Evolutionary conservation across 31 red algal genomes (phyloP).

Genomic region (Porphyra umbilicalis): DNA sequence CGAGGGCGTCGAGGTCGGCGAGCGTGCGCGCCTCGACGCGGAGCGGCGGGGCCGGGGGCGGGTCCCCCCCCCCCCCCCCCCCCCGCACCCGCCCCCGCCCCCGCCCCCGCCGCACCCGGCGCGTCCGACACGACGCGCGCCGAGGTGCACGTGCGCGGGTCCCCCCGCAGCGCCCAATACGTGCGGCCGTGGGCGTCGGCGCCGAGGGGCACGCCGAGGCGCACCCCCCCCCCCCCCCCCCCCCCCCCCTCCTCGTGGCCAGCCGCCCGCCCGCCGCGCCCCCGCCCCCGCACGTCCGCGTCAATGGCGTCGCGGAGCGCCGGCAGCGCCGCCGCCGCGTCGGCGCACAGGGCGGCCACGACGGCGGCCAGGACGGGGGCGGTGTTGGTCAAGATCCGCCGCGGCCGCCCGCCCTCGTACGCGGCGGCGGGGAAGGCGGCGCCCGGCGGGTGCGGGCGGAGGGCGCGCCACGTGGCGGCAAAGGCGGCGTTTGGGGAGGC

Average conservation of each 20-base stretch:
- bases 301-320: background rate
- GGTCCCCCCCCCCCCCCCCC: background rate
- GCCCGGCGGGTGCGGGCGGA: background rate
- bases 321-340: background rate
- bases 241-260: background rate
- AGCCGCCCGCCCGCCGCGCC: too few species aligned
- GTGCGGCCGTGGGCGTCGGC: background rate
- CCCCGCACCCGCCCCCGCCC: background rate
- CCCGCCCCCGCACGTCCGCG: background rate
- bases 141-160: background rate
- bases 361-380: background rate
- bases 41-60: background rate
- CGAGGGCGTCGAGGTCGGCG: background rate
- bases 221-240: background rate
- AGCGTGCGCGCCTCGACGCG: background rate
- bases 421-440: background rate
- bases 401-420: background rate
- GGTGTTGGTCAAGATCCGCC: background rate
- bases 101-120: background rate
- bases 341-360: background rate
- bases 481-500: too few species aligned
- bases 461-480: background rate
- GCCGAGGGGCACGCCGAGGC: background rate
- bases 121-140: background rate
- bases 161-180: background rate